Evolutionary conservation across 768 basidiomycete genomes (phyloP).

Genomic region (Tulasnella sp.): DNA sequence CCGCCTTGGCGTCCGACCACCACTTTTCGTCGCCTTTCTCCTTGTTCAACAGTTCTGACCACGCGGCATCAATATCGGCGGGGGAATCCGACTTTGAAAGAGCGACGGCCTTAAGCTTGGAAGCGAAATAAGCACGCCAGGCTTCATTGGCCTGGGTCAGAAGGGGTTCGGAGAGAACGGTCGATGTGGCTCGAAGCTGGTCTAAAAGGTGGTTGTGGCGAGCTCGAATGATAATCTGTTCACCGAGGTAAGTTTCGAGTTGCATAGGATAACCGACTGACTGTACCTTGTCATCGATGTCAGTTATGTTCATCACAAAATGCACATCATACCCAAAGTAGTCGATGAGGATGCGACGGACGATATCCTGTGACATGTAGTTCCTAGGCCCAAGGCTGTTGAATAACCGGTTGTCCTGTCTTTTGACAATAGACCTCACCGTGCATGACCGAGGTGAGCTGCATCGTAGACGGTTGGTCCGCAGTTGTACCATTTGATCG

Average conservation of each 20-base stretch:
- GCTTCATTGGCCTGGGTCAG: conserved; percentile 60
- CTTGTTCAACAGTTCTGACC: conserved; percentile 58
- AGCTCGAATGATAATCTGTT: conserved; percentile 89
- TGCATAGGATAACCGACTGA: neutral
- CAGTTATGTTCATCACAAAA: conserved; percentile 99
- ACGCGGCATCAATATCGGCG: conserved; percentile 52
- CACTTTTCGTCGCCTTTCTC: conserved; percentile 57
- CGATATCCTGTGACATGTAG: conserved; percentile 93
- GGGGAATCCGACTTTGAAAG: conserved; percentile 51
- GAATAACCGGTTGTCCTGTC: neutral
- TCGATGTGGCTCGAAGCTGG: conserved; percentile 59
- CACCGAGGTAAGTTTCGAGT: conserved; percentile 7
- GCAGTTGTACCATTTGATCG: conserved; percentile 99
- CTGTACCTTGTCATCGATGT: conserved; percentile 96
- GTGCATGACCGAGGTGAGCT: conserved; percentile 97
- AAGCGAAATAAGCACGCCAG: conserved; percentile 66
- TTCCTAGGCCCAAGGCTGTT: conserved; percentile 58
- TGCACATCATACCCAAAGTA: conserved; percentile 98
- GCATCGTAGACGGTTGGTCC: conserved; percentile 99
- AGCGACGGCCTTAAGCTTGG: conserved; percentile 67
- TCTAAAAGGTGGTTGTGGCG: conserved; percentile 72
- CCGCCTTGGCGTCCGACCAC: conserved; percentile 70
- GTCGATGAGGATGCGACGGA: conserved; percentile 87
- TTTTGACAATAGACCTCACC: conserved; percentile 52
- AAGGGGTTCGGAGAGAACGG: conserved; percentile 59